Percentiles rank a stretch among this genome's conserved stretches.
Conservation (phyloP, 2,329 filamentous ascomycete genomes). For the Xylariaceae sp. region DNA sequence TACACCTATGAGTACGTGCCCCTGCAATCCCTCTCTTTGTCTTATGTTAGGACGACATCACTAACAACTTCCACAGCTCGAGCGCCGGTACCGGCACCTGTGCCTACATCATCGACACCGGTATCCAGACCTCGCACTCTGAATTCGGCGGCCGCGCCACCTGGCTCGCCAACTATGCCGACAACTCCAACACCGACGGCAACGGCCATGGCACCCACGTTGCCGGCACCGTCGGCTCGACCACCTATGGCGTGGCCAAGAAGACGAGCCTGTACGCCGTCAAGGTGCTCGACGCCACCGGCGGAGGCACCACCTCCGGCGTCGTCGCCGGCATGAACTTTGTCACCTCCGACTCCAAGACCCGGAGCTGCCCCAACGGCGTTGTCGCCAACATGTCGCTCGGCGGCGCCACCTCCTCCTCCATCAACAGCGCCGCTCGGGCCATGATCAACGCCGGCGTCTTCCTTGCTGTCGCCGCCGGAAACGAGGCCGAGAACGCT, state of each 20-base stretch:
- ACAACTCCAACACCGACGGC: conserved; percentile 29
- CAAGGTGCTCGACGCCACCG: conserved; percentile 37
- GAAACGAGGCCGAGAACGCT: conserved; percentile 41
- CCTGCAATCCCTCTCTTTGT: conserved; percentile 7
- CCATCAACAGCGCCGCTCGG: conserved; percentile 47
- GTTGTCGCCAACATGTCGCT: conserved; percentile 54
- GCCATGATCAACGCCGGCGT: conserved; percentile 42
- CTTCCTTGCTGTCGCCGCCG: conserved; percentile 51
- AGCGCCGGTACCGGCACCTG: conserved; percentile 38
- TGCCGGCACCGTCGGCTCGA: conserved; percentile 28
- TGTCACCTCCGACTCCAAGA: conserved; percentile 40
- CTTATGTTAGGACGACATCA: conserved; percentile 20
- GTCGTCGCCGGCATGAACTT: conserved; percentile 30
- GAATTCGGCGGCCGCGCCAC: conserved; percentile 40
- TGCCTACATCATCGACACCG: conserved; percentile 53
- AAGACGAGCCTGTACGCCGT: conserved; percentile 36
- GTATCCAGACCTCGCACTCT: conserved; percentile 43
- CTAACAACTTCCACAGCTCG: conserved; percentile 35
- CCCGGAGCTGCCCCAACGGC: conserved; percentile 31
- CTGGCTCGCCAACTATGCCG: conserved; percentile 25
- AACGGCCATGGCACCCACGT: conserved; percentile 43
- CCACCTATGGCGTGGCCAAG: conserved; percentile 44
- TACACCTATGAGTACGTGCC: conserved; percentile 37
- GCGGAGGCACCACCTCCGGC: conserved; percentile 22
- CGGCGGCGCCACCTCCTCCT: conserved; percentile 38